Percentiles rank a stretch among this genome's conserved stretches.
Conservation (phyloP, 2,329 filamentous ascomycete genomes). For the Pseudocercospora musae region DNA sequence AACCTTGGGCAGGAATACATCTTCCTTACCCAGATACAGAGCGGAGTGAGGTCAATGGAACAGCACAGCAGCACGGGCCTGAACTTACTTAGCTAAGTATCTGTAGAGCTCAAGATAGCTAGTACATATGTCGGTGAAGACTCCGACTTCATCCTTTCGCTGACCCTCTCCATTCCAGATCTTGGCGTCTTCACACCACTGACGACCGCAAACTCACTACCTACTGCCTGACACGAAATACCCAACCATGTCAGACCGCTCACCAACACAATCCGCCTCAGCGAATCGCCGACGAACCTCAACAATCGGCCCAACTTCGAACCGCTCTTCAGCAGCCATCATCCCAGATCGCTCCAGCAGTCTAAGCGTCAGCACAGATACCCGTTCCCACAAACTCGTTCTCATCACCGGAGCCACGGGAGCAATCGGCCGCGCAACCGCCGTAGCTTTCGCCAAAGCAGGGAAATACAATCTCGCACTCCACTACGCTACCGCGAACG, state of each 20-base stretch:
- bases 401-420: slow-evolving; percentile 46
- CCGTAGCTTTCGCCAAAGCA: slow-evolving; percentile 38
- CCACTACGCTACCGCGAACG: slow-evolving; percentile 42
- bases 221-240: background rate
- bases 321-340: slow-evolving; percentile 9
- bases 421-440: slow-evolving; percentile 44
- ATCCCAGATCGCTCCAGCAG: background rate
- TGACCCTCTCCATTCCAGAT: background rate
- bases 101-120: background rate
- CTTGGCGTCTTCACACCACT: background rate
- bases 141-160: background rate
- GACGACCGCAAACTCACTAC: background rate
- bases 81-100: background rate
- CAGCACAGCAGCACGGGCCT: slow-evolving; percentile 1
- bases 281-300: background rate
- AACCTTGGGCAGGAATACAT: background rate
- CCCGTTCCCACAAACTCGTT: slow-evolving; percentile 11
- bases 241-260: background rate
- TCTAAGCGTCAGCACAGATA: slow-evolving; percentile 1
- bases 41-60: background rate
- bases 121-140: background rate
- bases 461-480: slow-evolving; percentile 43
- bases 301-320: slow-evolving; percentile 11
- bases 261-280: background rate
- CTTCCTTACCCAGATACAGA: background rate